Conservation (phyloP, 163 green algal genomes). For the Coccomyxa subellipsoidea region DNA sequence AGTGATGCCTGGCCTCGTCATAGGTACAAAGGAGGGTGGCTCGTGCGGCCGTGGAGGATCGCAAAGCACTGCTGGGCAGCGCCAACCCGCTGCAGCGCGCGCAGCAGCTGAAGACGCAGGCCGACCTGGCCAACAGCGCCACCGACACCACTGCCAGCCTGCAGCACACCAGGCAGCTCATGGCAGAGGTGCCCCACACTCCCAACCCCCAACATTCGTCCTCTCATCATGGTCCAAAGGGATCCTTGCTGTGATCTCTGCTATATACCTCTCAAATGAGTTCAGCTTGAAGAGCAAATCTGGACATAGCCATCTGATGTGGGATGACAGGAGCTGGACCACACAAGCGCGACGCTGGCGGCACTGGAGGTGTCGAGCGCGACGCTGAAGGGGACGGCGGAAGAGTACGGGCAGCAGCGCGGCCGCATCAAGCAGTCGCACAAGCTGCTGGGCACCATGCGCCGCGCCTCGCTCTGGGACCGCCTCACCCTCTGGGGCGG, state of each 20-base stretch:
- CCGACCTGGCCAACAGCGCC: slow-evolving; percentile 37
- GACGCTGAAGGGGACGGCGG: slow-evolving; percentile 23
- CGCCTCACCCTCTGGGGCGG: slow-evolving; percentile 51
- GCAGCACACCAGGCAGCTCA: slow-evolving; percentile 52
- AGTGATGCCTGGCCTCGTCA: neutral
- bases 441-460: slow-evolving; percentile 43
- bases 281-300: too few relatives aligned
- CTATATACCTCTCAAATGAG: too few relatives aligned
- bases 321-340: slow-evolving; percentile 61
- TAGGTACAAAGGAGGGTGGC: slow-evolving; percentile 18
- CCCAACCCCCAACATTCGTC: too few relatives aligned
- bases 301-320: too few relatives aligned
- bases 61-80: slow-evolving; percentile 57
- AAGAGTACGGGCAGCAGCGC: neutral
- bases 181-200: slow-evolving; percentile 25
- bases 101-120: slow-evolving; percentile 41
- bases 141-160: slow-evolving; percentile 64
- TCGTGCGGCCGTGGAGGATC: slow-evolving; percentile 26
- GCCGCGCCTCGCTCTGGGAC: slow-evolving; percentile 43
- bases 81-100: slow-evolving; percentile 37
- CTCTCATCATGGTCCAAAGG: too few relatives aligned
- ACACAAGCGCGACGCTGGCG: slow-evolving; percentile 61
- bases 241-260: too few relatives aligned
- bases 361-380: slow-evolving; percentile 58
- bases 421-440: slow-evolving; percentile 24